Base-by-base conservation (phyloP, 2,329 filamentous ascomycete genomes). In the Corynespora cassiicola region DNA sequence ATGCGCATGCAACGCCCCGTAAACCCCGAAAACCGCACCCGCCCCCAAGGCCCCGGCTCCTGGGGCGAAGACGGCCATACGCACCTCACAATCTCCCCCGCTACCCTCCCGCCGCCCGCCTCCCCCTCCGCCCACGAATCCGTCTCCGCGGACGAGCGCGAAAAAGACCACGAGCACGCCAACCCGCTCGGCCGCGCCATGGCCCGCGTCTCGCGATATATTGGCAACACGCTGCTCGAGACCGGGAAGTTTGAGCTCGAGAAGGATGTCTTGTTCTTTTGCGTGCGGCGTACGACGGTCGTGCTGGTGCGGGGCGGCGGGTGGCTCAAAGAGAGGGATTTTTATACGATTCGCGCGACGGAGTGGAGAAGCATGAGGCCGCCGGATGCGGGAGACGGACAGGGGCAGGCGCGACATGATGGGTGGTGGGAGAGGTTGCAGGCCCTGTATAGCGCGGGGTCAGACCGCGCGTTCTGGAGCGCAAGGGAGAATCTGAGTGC, bases 151-250 rank as follows among this genome's bases (percentile, higher is more conserved):
- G 21, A 10, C 4, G 37, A 52, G 29, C 22, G 27, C 2, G 19
- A 25, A 3, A 36, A 31, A 2, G 45, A 54, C 31, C 22, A 39
- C 11, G 15, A 35, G n/a, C 22, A 36, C 23, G 15, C 2, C 20
- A 48, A 52, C 34, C 40, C 48, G 15, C 11, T 52, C 14, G 48
- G 48, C 5, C 23, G 48, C n/a, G 48, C 48, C 11, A 52, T 54
- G 46, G 31, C 31, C 8, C 14, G 51, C 19, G 31, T 53, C 2
- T 37, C 36, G 4, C 16, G 8, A 15, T 53, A 37, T 40, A 17
- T n/a, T 7, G 45, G 50, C 3, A 54, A 51, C 24, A 51, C 44
- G 12, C 8, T 45, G 21, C 21, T 54, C 10, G 35, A 51, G 17
- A 32, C 22, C n/a, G 50, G 47, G 1, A 46, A 46, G 20, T 51